These are phyloP conservation scores for Phlebiopsis flavidoalba DNA, from an alignment of 768 basidiomycete genomes.

Conservation along the genomic window DNA sequence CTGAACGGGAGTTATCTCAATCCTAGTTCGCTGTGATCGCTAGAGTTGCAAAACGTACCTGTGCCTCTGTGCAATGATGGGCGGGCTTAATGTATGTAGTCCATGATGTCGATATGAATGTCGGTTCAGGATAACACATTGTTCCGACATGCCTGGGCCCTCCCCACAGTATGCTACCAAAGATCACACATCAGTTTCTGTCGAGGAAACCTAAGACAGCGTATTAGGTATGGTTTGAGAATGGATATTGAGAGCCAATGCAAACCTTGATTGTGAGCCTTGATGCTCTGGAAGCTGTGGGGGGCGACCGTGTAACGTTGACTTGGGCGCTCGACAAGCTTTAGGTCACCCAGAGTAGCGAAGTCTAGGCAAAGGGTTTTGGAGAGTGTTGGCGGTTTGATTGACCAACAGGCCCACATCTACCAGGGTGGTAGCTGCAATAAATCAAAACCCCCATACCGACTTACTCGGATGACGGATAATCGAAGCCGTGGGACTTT, in stretches of 20 bases:
- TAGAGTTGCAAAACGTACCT: constrained; percentile 47
- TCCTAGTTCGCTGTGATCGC: background rate
- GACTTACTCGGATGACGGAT: constrained; percentile 79
- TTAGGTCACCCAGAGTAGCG: constrained; percentile 93
- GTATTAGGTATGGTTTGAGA: constrained; percentile 16
- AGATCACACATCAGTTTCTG: constrained; percentile 98
- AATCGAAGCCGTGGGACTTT: constrained; percentile 97
- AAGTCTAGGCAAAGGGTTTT: constrained; percentile 97
- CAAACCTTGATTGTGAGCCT: constrained; percentile 86
- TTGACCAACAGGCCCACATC: constrained; percentile 97
- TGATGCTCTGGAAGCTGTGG: constrained; percentile 97
- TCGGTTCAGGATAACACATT: constrained; percentile 94
- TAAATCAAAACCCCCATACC: background rate
- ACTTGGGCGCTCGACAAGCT: constrained; percentile 94
- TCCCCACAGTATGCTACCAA: constrained; percentile 98
- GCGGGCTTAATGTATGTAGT: constrained; percentile 98
- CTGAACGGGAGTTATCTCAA: constrained; percentile 30
- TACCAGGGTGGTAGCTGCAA: constrained; percentile 21
- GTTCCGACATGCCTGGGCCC: constrained; percentile 79
- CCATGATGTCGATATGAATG: constrained; percentile 98
- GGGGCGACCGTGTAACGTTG: constrained; percentile 91
- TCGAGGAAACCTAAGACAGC: constrained; percentile 62
- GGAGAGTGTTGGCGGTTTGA: constrained; percentile 88
- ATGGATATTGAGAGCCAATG: constrained; percentile 24
- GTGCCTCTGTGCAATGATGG: constrained; percentile 92